Base-by-base conservation (phyloP, 129 eudicot species). In the Saussurea involucrata region DNA sequence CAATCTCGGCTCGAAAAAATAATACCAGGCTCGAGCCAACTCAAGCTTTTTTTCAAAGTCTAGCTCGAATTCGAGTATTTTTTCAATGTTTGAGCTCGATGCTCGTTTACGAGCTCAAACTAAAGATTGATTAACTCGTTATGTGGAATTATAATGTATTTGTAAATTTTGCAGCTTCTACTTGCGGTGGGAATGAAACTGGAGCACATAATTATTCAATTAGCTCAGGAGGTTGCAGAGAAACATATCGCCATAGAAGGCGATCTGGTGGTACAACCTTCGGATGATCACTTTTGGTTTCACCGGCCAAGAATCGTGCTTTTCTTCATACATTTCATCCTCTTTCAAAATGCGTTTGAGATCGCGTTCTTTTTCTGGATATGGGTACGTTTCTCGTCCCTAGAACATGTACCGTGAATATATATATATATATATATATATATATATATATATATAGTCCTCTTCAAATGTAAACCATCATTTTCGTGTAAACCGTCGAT, bases 251-350 rank as follows among this genome's bases (percentile, higher is more conserved):
- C 89, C 8, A 74, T 89, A 7, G 78, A 77, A 72, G 97, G 97
- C 3, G 95, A 85, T 1, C 15, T 92, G 24, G 77, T 81, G 4
- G 92, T 92, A 12, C 76, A 72, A 61, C 97, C 95, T 2, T 92
- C 97, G 5, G 97, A 92, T 69, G 83, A 89, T 36, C 91, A 89
- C 78, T 92, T 92, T 81, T 92, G 97, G 97, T 87, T 92, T 86
- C 63, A 79, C 20, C 71, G 84, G 7, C 97, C 97, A 15, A 87
- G 68, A 61, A 77, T 89, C 9, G 85, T 92, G 57, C 92, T 92
- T 64, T 24, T 85, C 11, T 31, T 92, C 77, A 92, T 92, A 64
- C 97, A 87, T 57, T 53, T 87, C 4, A 84, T 92, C 66, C 87
- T 89, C 17, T 92, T 92, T 74, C 95, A 89, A 68, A 92, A 92